These are phyloP conservation scores for Chamaenerion angustifolium DNA, from an alignment of 345 rosid genomes.

Conservation along the genomic window DNA sequence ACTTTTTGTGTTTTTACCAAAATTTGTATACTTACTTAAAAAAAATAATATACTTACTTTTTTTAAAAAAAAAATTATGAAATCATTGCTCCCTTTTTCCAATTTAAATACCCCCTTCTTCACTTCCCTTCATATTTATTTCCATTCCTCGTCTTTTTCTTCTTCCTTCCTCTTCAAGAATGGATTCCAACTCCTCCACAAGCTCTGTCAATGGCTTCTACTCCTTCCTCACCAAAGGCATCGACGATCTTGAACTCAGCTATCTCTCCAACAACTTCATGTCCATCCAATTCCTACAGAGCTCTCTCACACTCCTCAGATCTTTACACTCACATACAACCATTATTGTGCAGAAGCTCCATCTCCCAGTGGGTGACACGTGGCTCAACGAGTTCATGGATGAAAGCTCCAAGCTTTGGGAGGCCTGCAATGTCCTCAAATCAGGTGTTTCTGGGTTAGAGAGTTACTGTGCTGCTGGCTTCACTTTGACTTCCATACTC, in stretches of 20 bases:
- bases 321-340: slow-evolving; percentile 44
- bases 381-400: slow-evolving; percentile 75
- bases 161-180: not conserved
- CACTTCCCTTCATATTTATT: too few relatives aligned
- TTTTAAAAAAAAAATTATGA: too few relatives aligned
- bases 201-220: slow-evolving; percentile 37
- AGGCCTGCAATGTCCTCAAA: slow-evolving; percentile 41
- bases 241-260: slow-evolving; percentile 31
- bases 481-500: slow-evolving; percentile 30
- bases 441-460: slow-evolving; percentile 33
- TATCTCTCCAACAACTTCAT: slow-evolving; percentile 26
- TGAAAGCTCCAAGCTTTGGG: slow-evolving; percentile 53
- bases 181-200: slow-evolving; percentile 29
- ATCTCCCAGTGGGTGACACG: slow-evolving; percentile 46
- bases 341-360: slow-evolving; percentile 39
- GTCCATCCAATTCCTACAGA: slow-evolving; percentile 35
- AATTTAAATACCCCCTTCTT: too few relatives aligned
- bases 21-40: too few relatives aligned
- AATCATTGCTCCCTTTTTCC: too few relatives aligned
- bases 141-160: not conserved
- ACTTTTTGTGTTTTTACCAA: too few relatives aligned
- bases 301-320: slow-evolving; percentile 24
- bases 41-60: too few relatives aligned
- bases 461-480: slow-evolving; percentile 18
- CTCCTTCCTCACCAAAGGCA: slow-evolving; percentile 21